Evolutionary conservation across 2,329 filamentous ascomycete genomes (phyloP).

Genomic region (Scedosporium minutisporum): DNA sequence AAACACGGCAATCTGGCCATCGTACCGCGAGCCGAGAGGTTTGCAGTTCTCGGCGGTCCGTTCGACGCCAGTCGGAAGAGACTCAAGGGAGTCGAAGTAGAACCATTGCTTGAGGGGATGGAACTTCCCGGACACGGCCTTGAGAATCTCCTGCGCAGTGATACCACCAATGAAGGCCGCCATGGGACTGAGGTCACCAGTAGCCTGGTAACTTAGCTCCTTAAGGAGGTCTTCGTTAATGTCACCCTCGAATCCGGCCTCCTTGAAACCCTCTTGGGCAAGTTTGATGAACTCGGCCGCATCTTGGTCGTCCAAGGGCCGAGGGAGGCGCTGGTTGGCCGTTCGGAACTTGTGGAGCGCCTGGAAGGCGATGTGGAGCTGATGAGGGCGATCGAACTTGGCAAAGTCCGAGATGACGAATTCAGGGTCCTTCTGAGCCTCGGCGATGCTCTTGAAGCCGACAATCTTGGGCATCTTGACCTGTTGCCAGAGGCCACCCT

Average conservation of each 20-base stretch:
- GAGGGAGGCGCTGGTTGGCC: constrained; percentile 64
- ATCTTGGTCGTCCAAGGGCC: constrained; percentile 76
- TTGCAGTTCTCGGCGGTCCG: constrained; percentile 83
- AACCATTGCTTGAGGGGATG: constrained; percentile 91
- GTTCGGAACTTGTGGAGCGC: constrained; percentile 81
- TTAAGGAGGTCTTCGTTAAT: constrained; percentile 86
- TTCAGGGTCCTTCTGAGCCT: constrained; percentile 77
- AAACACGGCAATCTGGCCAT: constrained; percentile 95
- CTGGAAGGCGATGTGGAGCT: constrained; percentile 87
- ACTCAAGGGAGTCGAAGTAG: constrained; percentile 97
- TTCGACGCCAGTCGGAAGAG: constrained; percentile 63
- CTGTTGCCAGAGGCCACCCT: constrained; percentile 84
- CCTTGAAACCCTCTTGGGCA: constrained; percentile 62
- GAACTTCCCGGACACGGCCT: constrained; percentile 96
- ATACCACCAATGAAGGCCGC: constrained; percentile 93
- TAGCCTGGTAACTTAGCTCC: constrained; percentile 90
- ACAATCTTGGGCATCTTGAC: constrained; percentile 97
- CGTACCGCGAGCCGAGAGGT: constrained; percentile 77
- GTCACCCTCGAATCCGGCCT: constrained; percentile 52
- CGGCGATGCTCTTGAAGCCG: constrained; percentile 73
- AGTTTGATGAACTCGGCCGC: constrained; percentile 68
- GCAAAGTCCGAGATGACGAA: constrained; percentile 90
- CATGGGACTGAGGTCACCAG: constrained; percentile 83
- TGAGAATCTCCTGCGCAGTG: constrained; percentile 87
- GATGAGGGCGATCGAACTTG: constrained; percentile 90